These are phyloP conservation scores for Fraxinus dipetala DNA, from an alignment of 305 asterid genomes.

Conservation along the genomic window DNA sequence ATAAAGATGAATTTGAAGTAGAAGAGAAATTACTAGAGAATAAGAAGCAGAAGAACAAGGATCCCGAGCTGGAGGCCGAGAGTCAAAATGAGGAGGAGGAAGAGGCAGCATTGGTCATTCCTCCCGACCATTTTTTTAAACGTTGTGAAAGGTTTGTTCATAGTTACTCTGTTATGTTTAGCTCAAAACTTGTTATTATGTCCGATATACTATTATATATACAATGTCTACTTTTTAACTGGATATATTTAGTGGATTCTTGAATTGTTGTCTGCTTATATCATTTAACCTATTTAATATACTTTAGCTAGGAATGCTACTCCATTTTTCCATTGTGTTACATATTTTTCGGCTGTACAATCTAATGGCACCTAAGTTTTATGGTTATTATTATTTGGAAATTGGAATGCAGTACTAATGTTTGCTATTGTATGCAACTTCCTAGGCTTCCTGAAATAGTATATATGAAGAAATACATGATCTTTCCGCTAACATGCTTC, in stretches of 20 bases:
- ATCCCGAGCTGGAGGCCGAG: constrained; percentile 22
- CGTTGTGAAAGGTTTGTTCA: constrained; percentile 53
- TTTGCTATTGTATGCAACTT: no score
- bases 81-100: constrained; percentile 35
- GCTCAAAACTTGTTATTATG: not conserved
- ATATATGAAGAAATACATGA: no score
- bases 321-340: no score
- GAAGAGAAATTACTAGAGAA: constrained; percentile 21
- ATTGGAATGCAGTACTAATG: no score
- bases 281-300: no score
- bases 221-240: not conserved
- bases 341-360: no score
- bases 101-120: constrained; percentile 37
- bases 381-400: no score
- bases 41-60: constrained; percentile 19
- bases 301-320: no score
- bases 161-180: not conserved
- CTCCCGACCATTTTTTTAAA: constrained; percentile 46
- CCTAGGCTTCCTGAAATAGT: no score
- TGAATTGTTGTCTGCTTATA: not conserved
- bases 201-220: not conserved
- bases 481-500: no score
- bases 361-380: no score
- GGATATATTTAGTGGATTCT: no score
- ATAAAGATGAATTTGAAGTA: constrained; percentile 25